phyloP scores from a whole-genome alignment of 768 basidiomycete species.

The Tylopilus sp. region DNA sequence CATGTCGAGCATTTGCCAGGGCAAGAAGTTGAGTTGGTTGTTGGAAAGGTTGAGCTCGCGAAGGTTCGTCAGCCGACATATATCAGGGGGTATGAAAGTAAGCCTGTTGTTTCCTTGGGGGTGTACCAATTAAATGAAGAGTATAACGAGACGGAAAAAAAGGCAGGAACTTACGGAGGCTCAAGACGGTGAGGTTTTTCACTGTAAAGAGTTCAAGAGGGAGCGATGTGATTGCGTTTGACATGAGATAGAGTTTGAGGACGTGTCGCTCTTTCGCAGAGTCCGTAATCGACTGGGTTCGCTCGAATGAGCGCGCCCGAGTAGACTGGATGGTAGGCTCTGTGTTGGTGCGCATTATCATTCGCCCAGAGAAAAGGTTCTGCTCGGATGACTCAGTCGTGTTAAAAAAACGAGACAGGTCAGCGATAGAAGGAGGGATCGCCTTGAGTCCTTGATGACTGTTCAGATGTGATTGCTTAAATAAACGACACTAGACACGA shows the following conservation, averaged over 20 bases:
- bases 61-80: constrained; percentile 49
- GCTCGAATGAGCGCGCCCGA: constrained; percentile 22
- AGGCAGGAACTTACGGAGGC: constrained; percentile 48
- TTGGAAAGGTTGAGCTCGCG: constrained; percentile 58
- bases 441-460: constrained; percentile 41
- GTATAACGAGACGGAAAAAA: not conserved
- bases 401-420: constrained; percentile 47
- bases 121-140: not conserved
- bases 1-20: constrained; percentile 63
- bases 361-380: constrained; percentile 22
- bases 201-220: constrained; percentile 58
- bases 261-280: constrained; percentile 43
- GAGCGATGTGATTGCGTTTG: constrained; percentile 50
- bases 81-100: constrained; percentile 58
- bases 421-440: constrained; percentile 46
- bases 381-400: constrained; percentile 36
- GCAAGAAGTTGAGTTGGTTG: constrained; percentile 57
- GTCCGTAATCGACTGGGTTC: constrained; percentile 28
- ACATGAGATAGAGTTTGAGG: constrained; percentile 54
- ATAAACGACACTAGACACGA: constrained; percentile 10
- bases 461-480: constrained; percentile 1
- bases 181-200: constrained; percentile 56
- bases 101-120: constrained; percentile 54
- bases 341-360: constrained; percentile 34
- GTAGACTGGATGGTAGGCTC: constrained; percentile 28